A percentile compares a stretch with the other conserved stretches of the same genome.
phyloP scores from a whole-genome alignment of 164 flowering plant genomes.

The Platanus orientalis region DNA sequence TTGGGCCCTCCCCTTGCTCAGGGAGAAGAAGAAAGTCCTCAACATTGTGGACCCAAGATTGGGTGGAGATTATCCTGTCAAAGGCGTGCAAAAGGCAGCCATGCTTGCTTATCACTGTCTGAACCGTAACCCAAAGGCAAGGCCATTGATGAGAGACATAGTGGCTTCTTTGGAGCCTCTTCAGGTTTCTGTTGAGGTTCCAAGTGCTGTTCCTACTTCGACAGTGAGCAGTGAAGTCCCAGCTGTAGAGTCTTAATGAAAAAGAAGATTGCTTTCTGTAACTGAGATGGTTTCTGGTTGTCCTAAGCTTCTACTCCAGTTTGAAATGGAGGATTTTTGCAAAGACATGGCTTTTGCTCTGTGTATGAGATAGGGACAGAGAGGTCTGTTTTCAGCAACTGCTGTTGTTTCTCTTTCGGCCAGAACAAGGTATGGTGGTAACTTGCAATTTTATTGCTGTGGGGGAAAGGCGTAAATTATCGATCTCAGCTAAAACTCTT shows the following conservation, averaged over 20 bases:
- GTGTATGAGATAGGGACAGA: background rate
- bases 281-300: slow-evolving; percentile 4
- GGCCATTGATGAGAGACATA: slow-evolving; percentile 91
- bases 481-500: too few relatives aligned
- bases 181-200: slow-evolving; percentile 32
- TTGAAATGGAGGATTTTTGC: slow-evolving; percentile 8
- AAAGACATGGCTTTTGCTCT: background rate
- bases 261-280: background rate
- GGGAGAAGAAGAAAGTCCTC: slow-evolving; percentile 69
- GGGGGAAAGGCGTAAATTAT: too few relatives aligned
- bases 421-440: too few relatives aligned
- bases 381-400: background rate
- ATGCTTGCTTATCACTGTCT: slow-evolving; percentile 93
- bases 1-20: slow-evolving; percentile 79
- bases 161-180: slow-evolving; percentile 90
- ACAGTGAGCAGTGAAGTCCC: slow-evolving; percentile 20
- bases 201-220: slow-evolving; percentile 18
- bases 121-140: slow-evolving; percentile 79
- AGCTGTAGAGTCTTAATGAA: slow-evolving; percentile 10
- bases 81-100: slow-evolving; percentile 84
- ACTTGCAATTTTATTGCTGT: too few relatives aligned
- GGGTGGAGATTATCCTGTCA: slow-evolving; percentile 69
- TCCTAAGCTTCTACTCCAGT: slow-evolving; percentile 8
- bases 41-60: slow-evolving; percentile 77
- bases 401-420: too few relatives aligned